phyloP scores from a whole-genome alignment of 208 protist genomes.

The Trypanosoma mega region DNA sequence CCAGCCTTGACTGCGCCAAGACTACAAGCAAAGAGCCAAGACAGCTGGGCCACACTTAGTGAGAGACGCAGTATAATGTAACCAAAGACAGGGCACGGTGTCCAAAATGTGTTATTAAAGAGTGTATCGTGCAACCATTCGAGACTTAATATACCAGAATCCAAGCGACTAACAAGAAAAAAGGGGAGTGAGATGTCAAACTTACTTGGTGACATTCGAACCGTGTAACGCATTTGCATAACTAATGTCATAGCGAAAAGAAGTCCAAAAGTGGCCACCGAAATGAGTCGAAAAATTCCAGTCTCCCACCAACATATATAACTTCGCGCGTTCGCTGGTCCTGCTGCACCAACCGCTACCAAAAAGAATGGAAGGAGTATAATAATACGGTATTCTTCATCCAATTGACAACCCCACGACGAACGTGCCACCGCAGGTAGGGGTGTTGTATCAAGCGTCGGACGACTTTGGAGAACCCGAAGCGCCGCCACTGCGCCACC shows the following conservation, averaged over 20 bases:
- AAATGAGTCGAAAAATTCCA: constrained; percentile 6
- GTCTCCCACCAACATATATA: constrained; percentile 15
- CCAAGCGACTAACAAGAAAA: not conserved
- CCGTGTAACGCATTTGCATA: constrained; percentile 1
- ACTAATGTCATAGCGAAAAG: not conserved
- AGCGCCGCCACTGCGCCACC: constrained; percentile 10
- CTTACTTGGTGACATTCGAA: constrained; percentile 10
- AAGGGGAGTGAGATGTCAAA: constrained; percentile 8
- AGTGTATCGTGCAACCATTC: constrained; percentile 7
- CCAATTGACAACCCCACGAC: constrained; percentile 8
- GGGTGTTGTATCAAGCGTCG: not conserved
- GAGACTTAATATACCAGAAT: constrained; percentile 1
- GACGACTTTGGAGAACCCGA: not conserved
- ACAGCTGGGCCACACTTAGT: constrained; percentile 11
- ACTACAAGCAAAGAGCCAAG: constrained; percentile 15
- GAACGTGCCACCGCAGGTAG: not conserved
- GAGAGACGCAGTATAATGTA: constrained; percentile 17
- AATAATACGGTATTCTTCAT: not conserved
- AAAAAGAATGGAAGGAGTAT: constrained; percentile 9
- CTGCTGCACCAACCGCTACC: constrained; percentile 1
- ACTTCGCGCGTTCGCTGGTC: constrained; percentile 4
- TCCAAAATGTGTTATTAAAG: not conserved
- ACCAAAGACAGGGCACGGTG: not conserved
- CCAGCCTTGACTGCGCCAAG: constrained; percentile 12
- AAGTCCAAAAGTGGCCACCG: not conserved